Conservation (phyloP, 345 rosid genomes). For the Camelina laxa region DNA sequence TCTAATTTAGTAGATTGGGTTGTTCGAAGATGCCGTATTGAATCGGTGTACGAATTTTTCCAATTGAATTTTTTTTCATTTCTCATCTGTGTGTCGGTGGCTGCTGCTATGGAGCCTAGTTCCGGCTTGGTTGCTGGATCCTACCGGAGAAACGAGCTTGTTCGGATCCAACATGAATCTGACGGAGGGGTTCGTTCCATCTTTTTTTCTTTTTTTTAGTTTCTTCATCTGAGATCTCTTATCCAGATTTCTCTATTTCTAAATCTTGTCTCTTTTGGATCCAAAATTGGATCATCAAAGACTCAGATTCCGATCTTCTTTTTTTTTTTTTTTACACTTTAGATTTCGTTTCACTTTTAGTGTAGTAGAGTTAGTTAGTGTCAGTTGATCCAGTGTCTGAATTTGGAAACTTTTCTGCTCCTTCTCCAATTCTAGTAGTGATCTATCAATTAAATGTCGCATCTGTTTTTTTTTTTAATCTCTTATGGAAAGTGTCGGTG, state of each 20-base stretch:
- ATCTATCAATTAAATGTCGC: neutral
- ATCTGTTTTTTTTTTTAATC: neutral
- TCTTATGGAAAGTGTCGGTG: slow-evolving; percentile 22
- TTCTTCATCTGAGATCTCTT: neutral
- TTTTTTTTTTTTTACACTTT: neutral
- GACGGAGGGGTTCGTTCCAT: slow-evolving; percentile 82
- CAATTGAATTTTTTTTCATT: neutral
- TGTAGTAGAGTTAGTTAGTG: slow-evolving; percentile 23
- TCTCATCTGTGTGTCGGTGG: slow-evolving; percentile 22
- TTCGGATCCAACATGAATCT: slow-evolving; percentile 97
- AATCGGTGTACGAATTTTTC: slow-evolving; percentile 48
- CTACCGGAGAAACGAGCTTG: slow-evolving; percentile 95
- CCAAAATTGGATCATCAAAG: neutral
- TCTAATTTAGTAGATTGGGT: slow-evolving; percentile 6
- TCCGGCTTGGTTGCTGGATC: slow-evolving; percentile 98
- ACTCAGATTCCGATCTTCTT: slow-evolving; percentile 22
- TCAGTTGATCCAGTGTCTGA: slow-evolving; percentile 19
- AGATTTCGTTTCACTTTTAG: slow-evolving; percentile 13
- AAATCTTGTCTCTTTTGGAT: slow-evolving; percentile 11
- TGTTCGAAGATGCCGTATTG: slow-evolving; percentile 61
- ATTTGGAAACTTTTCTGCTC: slow-evolving; percentile 35
- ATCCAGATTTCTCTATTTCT: slow-evolving; percentile 5
- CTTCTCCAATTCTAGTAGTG: neutral
- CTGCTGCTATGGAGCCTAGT: slow-evolving; percentile 75
- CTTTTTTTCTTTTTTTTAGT: neutral